Evolutionary conservation across 805 yeast genomes (phyloP), one percentile per base, ranked within the genome.

Genomic region (Lachancea nothofagi): DNA sequence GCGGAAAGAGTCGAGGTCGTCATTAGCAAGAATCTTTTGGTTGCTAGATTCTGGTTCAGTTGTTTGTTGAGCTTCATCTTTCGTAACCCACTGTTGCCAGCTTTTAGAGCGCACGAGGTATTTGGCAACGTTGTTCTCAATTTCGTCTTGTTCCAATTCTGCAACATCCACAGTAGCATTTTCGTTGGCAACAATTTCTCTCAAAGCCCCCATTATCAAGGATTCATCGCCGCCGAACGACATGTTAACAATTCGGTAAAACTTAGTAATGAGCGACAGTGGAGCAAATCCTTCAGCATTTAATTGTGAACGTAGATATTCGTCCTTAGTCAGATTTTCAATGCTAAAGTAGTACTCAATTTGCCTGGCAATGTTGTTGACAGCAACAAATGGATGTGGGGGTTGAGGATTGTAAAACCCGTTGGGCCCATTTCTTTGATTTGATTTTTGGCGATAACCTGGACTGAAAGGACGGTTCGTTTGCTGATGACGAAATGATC

Each of bases 331-430:
- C 64, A 93, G 71, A 64, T 93, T 93, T 53, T 87, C 95, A 36
- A 80, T 70, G 22, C 94, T 81, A 66, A 93, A 84, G 64, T 93
- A 93, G 69, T 93, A 93, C 58, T 86, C 93, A 38, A 90, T 69
- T 69, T 89, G 97, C 44, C 56, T 55, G 10, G 64, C 65, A 38
- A 59, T 53, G 40, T 54, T 60, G 36, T 55, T 51, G 36, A 59
- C 53, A 13, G 61, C 57, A 43, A 55, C 46, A 30, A 56, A 36
- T 18, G 45, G 46, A 15, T 45, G 48, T 20, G 47, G 53, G 22
- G 42, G 44, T 17, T 36, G 41, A 14, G 43, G 33, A 15, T 17
- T 41, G 20, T 39, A 32, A 29, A 41, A 36, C 12, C 42, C 35
- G 17, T 36, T 29, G 10, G 25, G 33, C 2, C 33, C 37, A 7